Conservation (phyloP, 306 rosid genomes). For the Fragaria vesca region DNA sequence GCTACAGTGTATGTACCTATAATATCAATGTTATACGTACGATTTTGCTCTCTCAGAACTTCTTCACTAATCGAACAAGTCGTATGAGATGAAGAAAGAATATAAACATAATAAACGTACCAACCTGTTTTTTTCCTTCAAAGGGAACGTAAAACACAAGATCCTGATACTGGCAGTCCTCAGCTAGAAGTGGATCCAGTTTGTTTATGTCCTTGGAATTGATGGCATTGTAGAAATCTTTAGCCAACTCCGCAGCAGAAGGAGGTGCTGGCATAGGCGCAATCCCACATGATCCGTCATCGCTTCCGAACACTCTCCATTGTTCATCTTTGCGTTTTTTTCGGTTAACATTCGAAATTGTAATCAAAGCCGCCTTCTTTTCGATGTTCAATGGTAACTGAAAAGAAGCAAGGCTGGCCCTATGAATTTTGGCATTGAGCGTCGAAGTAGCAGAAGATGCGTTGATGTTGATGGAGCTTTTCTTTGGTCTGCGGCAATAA, state of each 20-base stretch:
- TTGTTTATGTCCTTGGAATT: conserved; percentile 22
- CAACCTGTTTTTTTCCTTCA: conserved; percentile 33
- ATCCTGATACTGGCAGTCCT: conserved; percentile 38
- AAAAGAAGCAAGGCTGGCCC: not conserved
- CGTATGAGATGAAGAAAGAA: not conserved
- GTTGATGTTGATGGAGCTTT: conserved; percentile 10
- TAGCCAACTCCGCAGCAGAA: conserved; percentile 12
- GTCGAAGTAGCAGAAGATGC: conserved; percentile 22
- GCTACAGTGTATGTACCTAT: not conserved
- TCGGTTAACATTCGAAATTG: not conserved
- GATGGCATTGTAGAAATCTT: conserved; percentile 38
- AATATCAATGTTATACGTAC: not conserved
- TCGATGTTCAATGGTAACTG: not conserved
- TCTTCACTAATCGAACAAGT: not conserved
- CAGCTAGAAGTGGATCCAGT: conserved; percentile 36
- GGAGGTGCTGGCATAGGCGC: conserved; percentile 18
- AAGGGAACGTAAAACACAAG: conserved; percentile 37
- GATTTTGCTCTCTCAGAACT: not conserved
- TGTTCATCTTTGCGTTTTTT: conserved; percentile 11
- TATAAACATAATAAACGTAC: not conserved
- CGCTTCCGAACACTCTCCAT: conserved; percentile 37
- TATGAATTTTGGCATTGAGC: conserved; percentile 7
- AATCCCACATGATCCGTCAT: conserved; percentile 40
- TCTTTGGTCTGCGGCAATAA: conserved; percentile 14
- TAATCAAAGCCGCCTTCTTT: not conserved